These are phyloP conservation scores for Lathyrus tuberosus DNA, from an alignment of 306 rosid species.

Conservation along the genomic window DNA sequence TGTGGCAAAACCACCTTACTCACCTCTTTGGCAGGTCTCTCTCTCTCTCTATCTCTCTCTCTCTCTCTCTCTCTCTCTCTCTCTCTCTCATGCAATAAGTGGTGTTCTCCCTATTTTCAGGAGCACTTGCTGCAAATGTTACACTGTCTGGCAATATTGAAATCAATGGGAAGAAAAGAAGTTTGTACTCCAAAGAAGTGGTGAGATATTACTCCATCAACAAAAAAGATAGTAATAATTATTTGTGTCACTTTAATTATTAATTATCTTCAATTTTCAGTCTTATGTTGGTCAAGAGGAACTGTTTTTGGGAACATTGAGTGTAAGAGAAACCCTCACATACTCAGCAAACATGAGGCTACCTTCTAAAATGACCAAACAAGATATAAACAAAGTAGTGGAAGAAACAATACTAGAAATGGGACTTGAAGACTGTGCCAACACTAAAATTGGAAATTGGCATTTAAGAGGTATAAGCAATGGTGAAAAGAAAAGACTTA, in stretches of 20 bases:
- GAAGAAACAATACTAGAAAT: conserved; percentile 58
- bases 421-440: conserved; percentile 80
- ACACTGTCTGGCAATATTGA: conserved; percentile 51
- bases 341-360: conserved; percentile 74
- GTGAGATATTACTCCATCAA: conserved; percentile 41
- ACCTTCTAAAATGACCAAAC: conserved; percentile 50
- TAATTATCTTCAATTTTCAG: conserved; percentile 42
- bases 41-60: background rate
- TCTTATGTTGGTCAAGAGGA: conserved; percentile 84
- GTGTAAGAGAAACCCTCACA: conserved; percentile 70
- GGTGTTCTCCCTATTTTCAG: conserved; percentile 30
- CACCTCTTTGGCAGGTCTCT: conserved; percentile 49
- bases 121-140: conserved; percentile 45
- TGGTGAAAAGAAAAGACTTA: conserved; percentile 77
- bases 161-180: conserved; percentile 54
- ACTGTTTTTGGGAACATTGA: conserved; percentile 64
- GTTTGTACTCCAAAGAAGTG: conserved; percentile 47
- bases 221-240: too few relatives aligned
- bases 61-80: background rate
- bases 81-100: background rate
- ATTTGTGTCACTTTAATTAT: too few relatives aligned
- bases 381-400: conserved; percentile 56
- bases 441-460: conserved; percentile 72
- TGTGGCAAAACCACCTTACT: conserved; percentile 75
- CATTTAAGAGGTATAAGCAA: conserved; percentile 72